Evolutionary conservation across 2,329 filamentous ascomycete species (phyloP).

Genomic region (Botrytis fragariae): DNA sequence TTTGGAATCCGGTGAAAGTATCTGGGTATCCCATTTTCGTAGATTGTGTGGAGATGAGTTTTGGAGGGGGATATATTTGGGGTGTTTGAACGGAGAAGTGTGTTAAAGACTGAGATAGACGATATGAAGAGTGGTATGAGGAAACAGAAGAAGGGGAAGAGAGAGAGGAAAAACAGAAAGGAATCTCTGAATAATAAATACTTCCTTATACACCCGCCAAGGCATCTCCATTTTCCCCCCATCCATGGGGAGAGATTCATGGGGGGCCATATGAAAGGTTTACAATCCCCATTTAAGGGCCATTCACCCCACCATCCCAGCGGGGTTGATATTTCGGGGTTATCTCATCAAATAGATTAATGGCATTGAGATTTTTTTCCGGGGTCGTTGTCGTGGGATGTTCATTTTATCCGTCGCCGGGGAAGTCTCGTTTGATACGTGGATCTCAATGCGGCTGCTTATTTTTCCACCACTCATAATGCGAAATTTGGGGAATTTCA

Average conservation of each 20-base stretch:
- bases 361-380: background rate
- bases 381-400: background rate
- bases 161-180: background rate
- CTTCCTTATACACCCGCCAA: background rate
- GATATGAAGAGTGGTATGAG: background rate
- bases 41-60: background rate
- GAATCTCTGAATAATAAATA: conserved; percentile 9
- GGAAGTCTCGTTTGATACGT: conserved; percentile 10
- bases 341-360: background rate
- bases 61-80: background rate
- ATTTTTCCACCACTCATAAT: conserved; percentile 20
- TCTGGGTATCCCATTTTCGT: conserved; percentile 48
- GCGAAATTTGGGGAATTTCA: background rate
- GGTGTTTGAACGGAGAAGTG: background rate
- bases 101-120: background rate
- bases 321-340: background rate
- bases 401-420: background rate
- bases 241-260: background rate
- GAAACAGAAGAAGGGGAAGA: background rate
- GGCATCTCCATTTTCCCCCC: background rate
- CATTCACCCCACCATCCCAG: background rate
- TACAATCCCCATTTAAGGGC: background rate
- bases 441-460: background rate
- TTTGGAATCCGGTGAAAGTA: conserved; percentile 60
- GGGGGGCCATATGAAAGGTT: background rate